Conservation (phyloP, 2,329 filamentous ascomycete species). For the Trichoderma arundinaceum region DNA sequence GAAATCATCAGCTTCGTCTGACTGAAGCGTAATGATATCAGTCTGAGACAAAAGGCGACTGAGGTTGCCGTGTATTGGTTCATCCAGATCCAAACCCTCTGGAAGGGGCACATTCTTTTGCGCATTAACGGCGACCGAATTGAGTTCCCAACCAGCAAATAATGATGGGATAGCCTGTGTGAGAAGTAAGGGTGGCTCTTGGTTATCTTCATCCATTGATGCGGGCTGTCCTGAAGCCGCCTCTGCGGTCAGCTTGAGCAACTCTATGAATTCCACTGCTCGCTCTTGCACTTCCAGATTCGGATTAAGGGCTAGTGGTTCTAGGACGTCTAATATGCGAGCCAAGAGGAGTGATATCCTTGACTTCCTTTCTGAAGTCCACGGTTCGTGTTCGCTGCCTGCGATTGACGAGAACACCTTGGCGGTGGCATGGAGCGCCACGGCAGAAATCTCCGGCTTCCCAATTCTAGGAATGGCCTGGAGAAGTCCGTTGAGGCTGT, state of each 20-base stretch:
- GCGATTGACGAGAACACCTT: conserved; percentile 82
- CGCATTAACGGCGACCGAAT: conserved; percentile 83
- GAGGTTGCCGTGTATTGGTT: conserved; percentile 79
- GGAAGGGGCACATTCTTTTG: conserved; percentile 86
- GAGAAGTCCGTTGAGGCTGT: conserved; percentile 74
- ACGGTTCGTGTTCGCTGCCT: conserved; percentile 66
- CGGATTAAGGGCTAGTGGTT: conserved; percentile 79
- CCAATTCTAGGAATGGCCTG: conserved; percentile 65
- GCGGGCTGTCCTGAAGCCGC: conserved; percentile 71
- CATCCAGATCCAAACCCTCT: conserved; percentile 75
- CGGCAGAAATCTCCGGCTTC: conserved; percentile 71
- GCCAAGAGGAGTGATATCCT: conserved; percentile 78
- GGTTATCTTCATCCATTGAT: conserved; percentile 57
- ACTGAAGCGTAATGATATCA: conserved; percentile 55
- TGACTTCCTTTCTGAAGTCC: conserved; percentile 76
- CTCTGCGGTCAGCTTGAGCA: conserved; percentile 85
- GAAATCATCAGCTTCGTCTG: conserved; percentile 69
- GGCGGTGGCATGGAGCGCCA: conserved; percentile 81
- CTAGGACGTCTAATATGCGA: conserved; percentile 80
- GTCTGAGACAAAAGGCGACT: conserved; percentile 67
- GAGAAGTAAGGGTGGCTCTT: conserved; percentile 80
- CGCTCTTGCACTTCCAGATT: conserved; percentile 94
- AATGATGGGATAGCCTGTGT: conserved; percentile 89
- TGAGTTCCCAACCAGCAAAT: conserved; percentile 85
- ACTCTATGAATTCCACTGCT: conserved; percentile 87